phyloP scores from a whole-genome alignment of 768 basidiomycete genomes.

The Amanita rimosa region DNA sequence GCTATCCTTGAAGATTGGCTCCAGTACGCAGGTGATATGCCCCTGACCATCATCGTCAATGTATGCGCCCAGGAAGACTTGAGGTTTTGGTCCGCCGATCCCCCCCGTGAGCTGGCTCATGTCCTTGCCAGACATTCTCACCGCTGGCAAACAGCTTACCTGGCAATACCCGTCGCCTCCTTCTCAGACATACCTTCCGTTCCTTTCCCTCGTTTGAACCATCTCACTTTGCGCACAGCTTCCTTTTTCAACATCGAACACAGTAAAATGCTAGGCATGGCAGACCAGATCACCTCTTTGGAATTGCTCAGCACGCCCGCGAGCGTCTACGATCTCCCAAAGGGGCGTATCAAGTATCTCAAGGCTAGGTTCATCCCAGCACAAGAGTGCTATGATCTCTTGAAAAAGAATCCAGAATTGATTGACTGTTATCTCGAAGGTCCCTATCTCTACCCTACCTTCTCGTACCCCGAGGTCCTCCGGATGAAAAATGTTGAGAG shows the following conservation, averaged over 20 bases:
- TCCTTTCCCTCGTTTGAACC: slow-evolving; percentile 1
- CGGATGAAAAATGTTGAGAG: slow-evolving; percentile 2
- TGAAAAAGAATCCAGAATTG: slow-evolving; percentile 2
- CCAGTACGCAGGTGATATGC: slow-evolving; percentile 1
- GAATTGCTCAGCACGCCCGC: slow-evolving; percentile 2
- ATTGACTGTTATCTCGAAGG: slow-evolving; percentile 5
- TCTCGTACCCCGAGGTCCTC: background rate
- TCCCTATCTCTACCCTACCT: slow-evolving; percentile 2
- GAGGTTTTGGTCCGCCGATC: slow-evolving; percentile 1
- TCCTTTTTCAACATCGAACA: background rate
- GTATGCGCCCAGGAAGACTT: slow-evolving; percentile 4
- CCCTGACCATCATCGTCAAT: slow-evolving; percentile 3
- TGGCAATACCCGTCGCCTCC: slow-evolving; percentile 5
- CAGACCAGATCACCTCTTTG: slow-evolving; percentile 1
- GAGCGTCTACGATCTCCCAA: slow-evolving; percentile 1
- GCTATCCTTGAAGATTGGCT: slow-evolving; percentile 3
- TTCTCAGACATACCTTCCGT: slow-evolving; percentile 1
- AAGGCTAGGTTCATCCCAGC: slow-evolving; percentile 1
- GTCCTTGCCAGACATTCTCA: background rate
- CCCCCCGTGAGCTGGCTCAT: slow-evolving; percentile 1
- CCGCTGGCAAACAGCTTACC: slow-evolving; percentile 4
- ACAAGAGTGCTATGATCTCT: slow-evolving; percentile 4
- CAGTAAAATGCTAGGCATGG: slow-evolving; percentile 3
- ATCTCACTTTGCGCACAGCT: slow-evolving; percentile 3
- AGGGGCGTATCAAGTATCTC: background rate